Evolutionary conservation across 768 basidiomycete species (phyloP).

Genomic region (Leccinum olivaceopallidum): DNA sequence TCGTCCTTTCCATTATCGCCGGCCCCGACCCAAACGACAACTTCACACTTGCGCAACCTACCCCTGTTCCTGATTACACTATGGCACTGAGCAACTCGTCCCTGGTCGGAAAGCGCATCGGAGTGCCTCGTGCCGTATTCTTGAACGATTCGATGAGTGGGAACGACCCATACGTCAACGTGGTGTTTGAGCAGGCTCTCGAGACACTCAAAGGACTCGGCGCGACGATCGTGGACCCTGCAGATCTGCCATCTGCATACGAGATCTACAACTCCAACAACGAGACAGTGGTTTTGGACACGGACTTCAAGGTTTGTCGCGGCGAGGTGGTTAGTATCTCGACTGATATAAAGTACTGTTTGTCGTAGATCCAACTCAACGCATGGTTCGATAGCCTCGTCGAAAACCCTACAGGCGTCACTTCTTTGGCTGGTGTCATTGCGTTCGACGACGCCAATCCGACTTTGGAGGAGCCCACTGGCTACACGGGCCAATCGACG

Average conservation of each 20-base stretch:
- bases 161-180: slow-evolving; percentile 31
- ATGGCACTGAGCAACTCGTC: slow-evolving; percentile 50
- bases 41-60: slow-evolving; percentile 54
- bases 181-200: slow-evolving; percentile 43
- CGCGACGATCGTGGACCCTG: slow-evolving; percentile 59
- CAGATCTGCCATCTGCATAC: slow-evolving; percentile 57
- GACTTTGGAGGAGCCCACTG: slow-evolving; percentile 43
- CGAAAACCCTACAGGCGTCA: slow-evolving; percentile 59
- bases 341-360: not conserved
- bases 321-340: not conserved
- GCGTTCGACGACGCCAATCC: slow-evolving; percentile 53
- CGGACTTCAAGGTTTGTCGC: slow-evolving; percentile 58
- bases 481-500: slow-evolving; percentile 36
- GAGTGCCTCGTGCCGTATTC: slow-evolving; percentile 46
- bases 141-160: slow-evolving; percentile 29
- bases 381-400: slow-evolving; percentile 47
- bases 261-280: slow-evolving; percentile 50
- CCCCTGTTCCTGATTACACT: slow-evolving; percentile 52
- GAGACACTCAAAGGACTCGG: slow-evolving; percentile 39
- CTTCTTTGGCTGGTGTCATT: slow-evolving; percentile 57
- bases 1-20: slow-evolving; percentile 56
- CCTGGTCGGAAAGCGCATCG: slow-evolving; percentile 51
- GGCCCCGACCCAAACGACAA: slow-evolving; percentile 56
- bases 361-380: slow-evolving; percentile 50
- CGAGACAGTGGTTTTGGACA: slow-evolving; percentile 53